phyloP scores from a whole-genome alignment of 2,329 filamentous ascomycete species.

The Shiraia sp. region DNA sequence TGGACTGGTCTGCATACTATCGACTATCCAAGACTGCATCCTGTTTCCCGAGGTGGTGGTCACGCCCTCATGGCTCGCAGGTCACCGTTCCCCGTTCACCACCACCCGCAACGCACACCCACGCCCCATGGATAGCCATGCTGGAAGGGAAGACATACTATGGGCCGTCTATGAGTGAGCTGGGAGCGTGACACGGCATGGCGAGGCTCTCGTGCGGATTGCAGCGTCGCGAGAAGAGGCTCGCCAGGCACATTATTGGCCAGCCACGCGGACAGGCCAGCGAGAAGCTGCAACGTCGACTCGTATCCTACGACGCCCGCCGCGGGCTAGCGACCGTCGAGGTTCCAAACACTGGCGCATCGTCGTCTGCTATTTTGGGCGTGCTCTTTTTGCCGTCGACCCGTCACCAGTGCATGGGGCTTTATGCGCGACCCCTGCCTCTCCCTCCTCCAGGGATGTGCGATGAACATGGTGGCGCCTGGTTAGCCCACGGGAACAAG shows the following conservation, averaged over 20 bases:
- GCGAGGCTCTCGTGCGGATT: constrained; percentile 7
- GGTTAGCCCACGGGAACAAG: constrained; percentile 22
- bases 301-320: constrained; percentile 22
- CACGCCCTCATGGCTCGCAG: too few relatives aligned
- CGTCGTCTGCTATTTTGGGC: constrained; percentile 35
- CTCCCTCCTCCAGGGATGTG: neutral
- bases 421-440: neutral
- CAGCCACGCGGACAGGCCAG: constrained; percentile 13
- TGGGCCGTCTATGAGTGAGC: neutral
- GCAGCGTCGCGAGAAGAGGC: neutral
- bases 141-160: too few relatives aligned
- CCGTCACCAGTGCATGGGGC: constrained; percentile 23
- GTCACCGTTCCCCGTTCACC: too few relatives aligned
- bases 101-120: too few relatives aligned
- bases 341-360: constrained; percentile 31
- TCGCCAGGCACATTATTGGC: constrained; percentile 15
- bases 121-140: too few relatives aligned
- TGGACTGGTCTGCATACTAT: too few relatives aligned
- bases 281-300: constrained; percentile 22
- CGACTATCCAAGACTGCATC: too few relatives aligned
- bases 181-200: constrained; percentile 12
- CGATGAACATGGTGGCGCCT: constrained; percentile 25
- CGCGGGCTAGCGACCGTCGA: constrained; percentile 15
- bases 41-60: too few relatives aligned
- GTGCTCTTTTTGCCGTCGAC: constrained; percentile 23